Base-by-base conservation (phyloP, 2,329 filamentous ascomycete species). In the Diplocarpon rosae region DNA sequence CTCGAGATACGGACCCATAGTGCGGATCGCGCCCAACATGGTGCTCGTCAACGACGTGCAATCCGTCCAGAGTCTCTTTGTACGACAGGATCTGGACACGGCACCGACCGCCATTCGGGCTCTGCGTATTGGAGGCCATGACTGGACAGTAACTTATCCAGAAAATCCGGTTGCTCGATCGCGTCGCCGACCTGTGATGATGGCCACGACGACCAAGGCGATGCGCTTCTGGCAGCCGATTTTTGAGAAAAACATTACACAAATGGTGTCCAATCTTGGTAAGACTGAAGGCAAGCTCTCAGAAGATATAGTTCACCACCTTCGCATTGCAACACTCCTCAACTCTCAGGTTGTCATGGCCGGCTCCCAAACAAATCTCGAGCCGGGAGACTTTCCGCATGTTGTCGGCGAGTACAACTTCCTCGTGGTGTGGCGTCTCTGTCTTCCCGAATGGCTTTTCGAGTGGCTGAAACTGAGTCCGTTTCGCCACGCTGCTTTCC, bases 61-160 rank as follows among this genome's bases (percentile, higher is more conserved):
- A 24, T 13, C 40, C 14, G 16, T 47, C 1, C 7, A 35, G 2
- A 29, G n/a, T 4, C 9, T 47, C 11, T 47, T 47, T 24, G 13
- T 28, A 3, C 13, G 45, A 37, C 13, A 32, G 31, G 45, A 47
- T 28, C 37, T 47, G 9, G 41, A 47, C 32, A 47, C 45, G 6
- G 45, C 45, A 9, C 45, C 45, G 3, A 47, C 13, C 3, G 45
- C 45, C 17, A 44, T 47, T 16, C 45, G 45, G 12, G 45, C 45
- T 5, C 37, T 47, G 7, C 36, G 41, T 12, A 30, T 47, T 7
- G 45, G 45, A 13, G 46, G 46, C 35, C 46, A 48, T 16, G 46
- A 48, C 35, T 48, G 46, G 46, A 48, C 46, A 6, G 46, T 48
- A 16, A 48, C 46, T 2, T 45, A 45, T 30, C 46, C 46, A 12